phyloP scores from a whole-genome alignment of 148 eudicot genomes.

The Heliosperma pusillum region DNA sequence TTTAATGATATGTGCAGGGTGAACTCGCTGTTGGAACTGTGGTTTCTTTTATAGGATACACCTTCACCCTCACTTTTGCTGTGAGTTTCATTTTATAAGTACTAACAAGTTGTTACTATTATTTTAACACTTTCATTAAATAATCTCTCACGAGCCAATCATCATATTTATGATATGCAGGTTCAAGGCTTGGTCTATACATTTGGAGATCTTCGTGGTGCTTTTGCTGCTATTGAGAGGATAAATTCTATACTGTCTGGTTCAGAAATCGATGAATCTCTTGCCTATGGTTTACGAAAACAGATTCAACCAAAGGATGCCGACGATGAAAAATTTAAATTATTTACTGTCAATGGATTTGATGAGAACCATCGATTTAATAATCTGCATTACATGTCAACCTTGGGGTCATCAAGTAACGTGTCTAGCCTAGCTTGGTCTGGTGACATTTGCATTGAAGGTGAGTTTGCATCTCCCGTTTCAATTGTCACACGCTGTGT shows the following conservation, averaged over 20 bases:
- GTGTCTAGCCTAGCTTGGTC: slow-evolving; percentile 61
- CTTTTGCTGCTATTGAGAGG: slow-evolving; percentile 93
- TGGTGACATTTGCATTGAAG: slow-evolving; percentile 89
- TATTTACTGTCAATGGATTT: slow-evolving; percentile 48
- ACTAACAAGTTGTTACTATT: neutral
- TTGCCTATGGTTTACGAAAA: slow-evolving; percentile 76
- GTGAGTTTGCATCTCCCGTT: slow-evolving; percentile 29
- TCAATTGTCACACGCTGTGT: neutral
- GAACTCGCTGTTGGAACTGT: slow-evolving; percentile 86
- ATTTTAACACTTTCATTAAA: slow-evolving; percentile 3
- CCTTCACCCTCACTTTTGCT: slow-evolving; percentile 92
- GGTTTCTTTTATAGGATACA: slow-evolving; percentile 93
- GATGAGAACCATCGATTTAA: slow-evolving; percentile 41
- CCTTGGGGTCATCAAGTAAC: slow-evolving; percentile 58
- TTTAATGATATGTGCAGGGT: slow-evolving; percentile 56
- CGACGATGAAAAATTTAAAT: slow-evolving; percentile 49
- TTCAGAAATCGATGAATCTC: slow-evolving; percentile 80
- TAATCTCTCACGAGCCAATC: slow-evolving; percentile 10
- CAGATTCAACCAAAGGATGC: slow-evolving; percentile 56
- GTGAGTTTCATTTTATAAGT: slow-evolving; percentile 44
- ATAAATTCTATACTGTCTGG: slow-evolving; percentile 82
- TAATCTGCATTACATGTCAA: slow-evolving; percentile 60
- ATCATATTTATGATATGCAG: slow-evolving; percentile 31
- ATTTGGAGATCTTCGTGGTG: slow-evolving; percentile 94
- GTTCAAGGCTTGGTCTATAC: slow-evolving; percentile 97